Base-by-base conservation (phyloP, 2,329 filamentous ascomycete genomes). In the Cercospora citrullina region DNA sequence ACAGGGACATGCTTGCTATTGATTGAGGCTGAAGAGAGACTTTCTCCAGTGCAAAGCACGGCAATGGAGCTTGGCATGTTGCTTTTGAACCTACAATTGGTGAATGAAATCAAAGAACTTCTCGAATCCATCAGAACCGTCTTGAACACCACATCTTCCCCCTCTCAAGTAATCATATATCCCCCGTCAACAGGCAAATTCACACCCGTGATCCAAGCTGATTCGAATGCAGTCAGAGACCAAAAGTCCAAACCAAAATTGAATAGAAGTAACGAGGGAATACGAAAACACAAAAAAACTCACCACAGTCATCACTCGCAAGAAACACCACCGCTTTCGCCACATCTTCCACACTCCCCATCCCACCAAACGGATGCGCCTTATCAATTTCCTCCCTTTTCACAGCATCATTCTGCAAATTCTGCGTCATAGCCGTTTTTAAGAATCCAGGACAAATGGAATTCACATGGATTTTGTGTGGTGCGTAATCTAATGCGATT, bases 401-500 rank as follows among this genome's bases (percentile, higher is more conserved):
- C 14, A 69, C 71, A 4, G 70, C 69, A 64, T 79, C 75, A 39
- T 72, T 76, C 69, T 80, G 77, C 21, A 79, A 69, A 66, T 79
- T 79, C 69, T 78, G 75, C 48, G 78, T 80, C 80, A 81, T 80
- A 10, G 77, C 62, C 28, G 72, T 74, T n/a, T 67, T 55, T 28
- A 74, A 66, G 36, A 73, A 84, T 1, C 81, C 81, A 5, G 81
- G 81, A 69, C 79, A 81, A 16, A 83, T 69, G 1, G 78, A 75
- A 68, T 84, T 83, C 66, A 75, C 77, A 64, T 82, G 78, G 45
- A 84, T 81, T 12, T 76, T 74, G 33, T 82, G 73, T 42, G 75
- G 74, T 1, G 79, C 67, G 48, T 68, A 68, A 28, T 68, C 67
- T 21, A 68, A 28, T 2, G 81, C 81, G n/a, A 83, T 75, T 63